phyloP scores from a whole-genome alignment of 108 stramenopile species.

The Mediolabrus comicus region DNA sequence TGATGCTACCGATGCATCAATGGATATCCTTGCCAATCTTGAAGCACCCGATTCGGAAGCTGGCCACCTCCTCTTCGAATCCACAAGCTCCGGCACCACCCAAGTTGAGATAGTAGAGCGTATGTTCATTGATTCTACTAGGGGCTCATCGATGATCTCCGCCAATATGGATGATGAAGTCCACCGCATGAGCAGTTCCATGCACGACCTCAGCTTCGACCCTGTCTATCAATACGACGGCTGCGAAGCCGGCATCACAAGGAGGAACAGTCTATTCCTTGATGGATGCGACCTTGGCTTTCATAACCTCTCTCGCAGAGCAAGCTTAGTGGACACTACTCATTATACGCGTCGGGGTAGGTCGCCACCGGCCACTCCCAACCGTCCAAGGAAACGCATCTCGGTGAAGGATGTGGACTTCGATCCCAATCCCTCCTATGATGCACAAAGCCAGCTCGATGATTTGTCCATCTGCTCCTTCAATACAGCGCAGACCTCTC shows the following conservation, averaged over 20 bases:
- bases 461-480: not conserved
- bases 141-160: not conserved
- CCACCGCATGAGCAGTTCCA: not conserved
- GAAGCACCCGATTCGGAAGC: not conserved
- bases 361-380: not conserved
- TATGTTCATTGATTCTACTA: not conserved
- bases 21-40: not conserved
- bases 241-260: not conserved
- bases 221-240: not conserved
- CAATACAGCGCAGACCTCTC: not conserved
- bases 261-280: not conserved
- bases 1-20: not conserved
- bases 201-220: not conserved
- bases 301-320: not conserved
- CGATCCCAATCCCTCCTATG: not conserved
- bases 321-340: not conserved
- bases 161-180: not conserved
- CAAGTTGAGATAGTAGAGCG: not conserved
- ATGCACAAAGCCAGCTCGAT: not conserved
- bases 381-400: not conserved
- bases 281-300: not conserved
- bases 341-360: not conserved
- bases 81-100: not conserved
- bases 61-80: not conserved
- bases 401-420: slow-evolving; percentile 1